phyloP scores from a whole-genome alignment of 495 filamentous ascomycete genomes.

The Penicillium paxilli region DNA sequence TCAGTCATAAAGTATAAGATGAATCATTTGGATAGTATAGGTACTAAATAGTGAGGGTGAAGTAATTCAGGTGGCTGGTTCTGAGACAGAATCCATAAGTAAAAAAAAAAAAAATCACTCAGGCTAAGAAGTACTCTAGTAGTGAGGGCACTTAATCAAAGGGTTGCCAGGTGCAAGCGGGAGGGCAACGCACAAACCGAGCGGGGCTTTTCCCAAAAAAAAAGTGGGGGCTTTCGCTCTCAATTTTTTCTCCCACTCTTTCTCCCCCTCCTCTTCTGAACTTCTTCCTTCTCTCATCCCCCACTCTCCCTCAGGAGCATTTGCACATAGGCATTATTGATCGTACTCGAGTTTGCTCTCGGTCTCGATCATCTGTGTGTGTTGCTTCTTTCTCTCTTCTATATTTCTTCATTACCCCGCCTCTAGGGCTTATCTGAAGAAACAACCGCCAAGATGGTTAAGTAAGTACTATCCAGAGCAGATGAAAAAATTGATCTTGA shows the following conservation, averaged over 20 bases:
- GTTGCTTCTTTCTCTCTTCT: conserved; percentile 31
- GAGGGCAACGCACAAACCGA: conserved; percentile 25
- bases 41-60: no score
- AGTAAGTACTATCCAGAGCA: conserved; percentile 68
- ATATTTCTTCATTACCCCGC: conserved; percentile 32
- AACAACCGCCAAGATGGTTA: conserved; percentile 96
- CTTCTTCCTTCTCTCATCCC: conserved; percentile 31
- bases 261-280: conserved; percentile 18
- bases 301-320: conserved; percentile 37
- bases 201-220: conserved; percentile 25
- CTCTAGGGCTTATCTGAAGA: conserved; percentile 47
- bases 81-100: no score
- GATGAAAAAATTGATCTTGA: neutral
- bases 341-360: conserved; percentile 51
- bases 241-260: conserved; percentile 37
- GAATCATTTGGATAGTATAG: no score
- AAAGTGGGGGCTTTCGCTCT: conserved; percentile 39
- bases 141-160: neutral
- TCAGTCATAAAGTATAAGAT: neutral
- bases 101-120: no score
- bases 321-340: conserved; percentile 45
- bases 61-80: no score
- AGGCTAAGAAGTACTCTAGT: neutral
- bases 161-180: neutral
- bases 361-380: conserved; percentile 49